phyloP scores from a whole-genome alignment of 2,329 filamentous ascomycete species.

The Aspergillus terreus region DNA sequence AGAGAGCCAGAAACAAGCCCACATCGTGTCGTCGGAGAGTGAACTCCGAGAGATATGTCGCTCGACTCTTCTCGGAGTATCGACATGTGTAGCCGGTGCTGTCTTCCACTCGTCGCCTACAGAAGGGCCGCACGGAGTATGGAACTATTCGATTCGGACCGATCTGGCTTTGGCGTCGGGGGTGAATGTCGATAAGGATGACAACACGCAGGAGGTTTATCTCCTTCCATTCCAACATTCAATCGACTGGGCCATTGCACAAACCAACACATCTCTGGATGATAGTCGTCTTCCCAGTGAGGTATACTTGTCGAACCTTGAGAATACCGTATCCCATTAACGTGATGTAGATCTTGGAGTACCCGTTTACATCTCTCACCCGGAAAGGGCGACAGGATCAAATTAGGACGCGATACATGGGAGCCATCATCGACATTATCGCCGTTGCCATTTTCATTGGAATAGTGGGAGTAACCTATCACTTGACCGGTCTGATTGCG shows the following conservation, averaged over 20 bases:
- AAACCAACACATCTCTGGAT: slow-evolving; percentile 45
- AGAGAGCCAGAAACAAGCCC: slow-evolving; percentile 43
- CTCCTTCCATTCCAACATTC: slow-evolving; percentile 74
- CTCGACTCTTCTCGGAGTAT: slow-evolving; percentile 63
- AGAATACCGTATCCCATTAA: slow-evolving; percentile 5
- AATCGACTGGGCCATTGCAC: slow-evolving; percentile 69
- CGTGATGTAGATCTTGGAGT: slow-evolving; percentile 51
- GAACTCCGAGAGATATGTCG: slow-evolving; percentile 62
- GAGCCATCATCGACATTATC: slow-evolving; percentile 69
- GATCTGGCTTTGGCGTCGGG: slow-evolving; percentile 66
- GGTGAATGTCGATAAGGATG: slow-evolving; percentile 60
- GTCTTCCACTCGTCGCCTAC: slow-evolving; percentile 72
- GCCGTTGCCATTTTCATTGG: slow-evolving; percentile 75
- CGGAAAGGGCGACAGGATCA: slow-evolving; percentile 61
- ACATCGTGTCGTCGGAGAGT: slow-evolving; percentile 53
- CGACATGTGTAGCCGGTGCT: slow-evolving; percentile 68
- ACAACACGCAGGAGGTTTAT: slow-evolving; percentile 75
- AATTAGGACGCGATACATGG: slow-evolving; percentile 69
- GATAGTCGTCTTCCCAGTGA: slow-evolving; percentile 39
- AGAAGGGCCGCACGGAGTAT: slow-evolving; percentile 63
- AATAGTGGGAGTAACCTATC: slow-evolving; percentile 78
- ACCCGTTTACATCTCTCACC: slow-evolving; percentile 71
- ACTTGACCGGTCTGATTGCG: slow-evolving; percentile 80
- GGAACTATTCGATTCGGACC: slow-evolving; percentile 83
- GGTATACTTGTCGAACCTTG: slow-evolving; percentile 12